Conservation (phyloP, 441 rosid genomes). For the Populus hybrid region DNA sequence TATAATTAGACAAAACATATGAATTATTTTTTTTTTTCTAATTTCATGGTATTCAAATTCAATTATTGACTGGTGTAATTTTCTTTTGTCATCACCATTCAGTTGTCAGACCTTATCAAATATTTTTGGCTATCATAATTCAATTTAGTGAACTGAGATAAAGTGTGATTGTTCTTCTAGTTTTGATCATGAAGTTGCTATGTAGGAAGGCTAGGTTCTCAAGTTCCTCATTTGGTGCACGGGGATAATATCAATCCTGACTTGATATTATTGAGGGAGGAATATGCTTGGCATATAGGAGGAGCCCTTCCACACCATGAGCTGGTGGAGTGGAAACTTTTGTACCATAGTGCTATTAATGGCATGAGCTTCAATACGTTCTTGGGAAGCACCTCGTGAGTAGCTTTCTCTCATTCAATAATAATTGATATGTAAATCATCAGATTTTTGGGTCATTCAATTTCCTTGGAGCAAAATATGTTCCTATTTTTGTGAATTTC, state of each 20-base stretch:
- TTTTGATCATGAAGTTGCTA: slow-evolving; percentile 7
- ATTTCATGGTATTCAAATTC: not conserved
- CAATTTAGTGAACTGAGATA: not conserved
- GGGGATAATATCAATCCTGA: slow-evolving; percentile 47
- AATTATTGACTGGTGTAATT: not conserved
- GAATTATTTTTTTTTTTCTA: no score
- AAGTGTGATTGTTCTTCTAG: slow-evolving; percentile 1
- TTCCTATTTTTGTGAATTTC: not conserved
- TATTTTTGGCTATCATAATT: not conserved
- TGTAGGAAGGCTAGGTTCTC: slow-evolving; percentile 60
- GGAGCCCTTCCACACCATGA: slow-evolving; percentile 80
- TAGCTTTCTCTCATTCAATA: slow-evolving; percentile 20
- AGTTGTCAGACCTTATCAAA: not conserved
- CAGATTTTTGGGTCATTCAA: not conserved
- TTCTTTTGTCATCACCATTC: not conserved
- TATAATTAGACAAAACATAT: not conserved
- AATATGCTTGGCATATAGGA: slow-evolving; percentile 93
- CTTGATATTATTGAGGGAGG: slow-evolving; percentile 49
- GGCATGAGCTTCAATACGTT: slow-evolving; percentile 90
- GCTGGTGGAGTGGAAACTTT: slow-evolving; percentile 76
- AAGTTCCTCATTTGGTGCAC: slow-evolving; percentile 55
- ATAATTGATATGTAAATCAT: not conserved
- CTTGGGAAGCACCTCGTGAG: slow-evolving; percentile 67
- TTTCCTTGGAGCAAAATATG: not conserved
- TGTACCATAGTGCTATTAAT: slow-evolving; percentile 72